Conservation (phyloP, 192 early-diverging fungal genomes). For the Mortierella antarctica region DNA sequence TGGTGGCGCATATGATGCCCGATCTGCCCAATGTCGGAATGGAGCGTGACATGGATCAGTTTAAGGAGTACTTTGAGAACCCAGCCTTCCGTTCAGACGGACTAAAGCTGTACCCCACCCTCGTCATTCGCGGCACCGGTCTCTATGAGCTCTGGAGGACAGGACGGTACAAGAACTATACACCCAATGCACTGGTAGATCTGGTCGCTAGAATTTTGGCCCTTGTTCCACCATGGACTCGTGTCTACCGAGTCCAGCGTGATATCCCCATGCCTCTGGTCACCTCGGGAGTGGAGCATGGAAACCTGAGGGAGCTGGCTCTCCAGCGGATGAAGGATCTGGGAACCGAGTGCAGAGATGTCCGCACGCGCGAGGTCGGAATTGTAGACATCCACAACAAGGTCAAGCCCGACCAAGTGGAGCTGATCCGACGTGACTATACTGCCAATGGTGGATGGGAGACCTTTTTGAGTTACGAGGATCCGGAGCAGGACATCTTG, state of each 20-base stretch:
- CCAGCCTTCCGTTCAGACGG: conserved; percentile 99
- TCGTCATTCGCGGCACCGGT: conserved; percentile 98
- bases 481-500: conserved; percentile 95
- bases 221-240: conserved; percentile 98
- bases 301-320: conserved; percentile 96
- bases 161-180: conserved; percentile 97
- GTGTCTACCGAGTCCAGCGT: conserved; percentile 97
- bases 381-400: conserved; percentile 98
- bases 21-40: conserved; percentile 99
- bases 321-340: conserved; percentile 96
- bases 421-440: conserved; percentile 98
- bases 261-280: conserved; percentile 99
- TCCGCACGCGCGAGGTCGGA: conserved; percentile 98
- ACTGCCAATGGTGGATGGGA: conserved; percentile 99
- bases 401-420: conserved; percentile 93
- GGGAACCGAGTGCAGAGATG: conserved; percentile 96
- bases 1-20: conserved; percentile 99
- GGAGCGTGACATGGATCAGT: conserved; percentile 99
- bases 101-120: conserved; percentile 97
- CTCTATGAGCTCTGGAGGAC: conserved; percentile 99
- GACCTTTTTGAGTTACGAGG: conserved; percentile 98
- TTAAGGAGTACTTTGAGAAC: conserved; percentile 98
- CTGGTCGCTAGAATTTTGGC: conserved; percentile 95
- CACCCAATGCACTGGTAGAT: conserved; percentile 95
- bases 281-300: conserved; percentile 97